phyloP scores from a whole-genome alignment of 139 green algal genomes.

The Chlorella sp. region DNA sequence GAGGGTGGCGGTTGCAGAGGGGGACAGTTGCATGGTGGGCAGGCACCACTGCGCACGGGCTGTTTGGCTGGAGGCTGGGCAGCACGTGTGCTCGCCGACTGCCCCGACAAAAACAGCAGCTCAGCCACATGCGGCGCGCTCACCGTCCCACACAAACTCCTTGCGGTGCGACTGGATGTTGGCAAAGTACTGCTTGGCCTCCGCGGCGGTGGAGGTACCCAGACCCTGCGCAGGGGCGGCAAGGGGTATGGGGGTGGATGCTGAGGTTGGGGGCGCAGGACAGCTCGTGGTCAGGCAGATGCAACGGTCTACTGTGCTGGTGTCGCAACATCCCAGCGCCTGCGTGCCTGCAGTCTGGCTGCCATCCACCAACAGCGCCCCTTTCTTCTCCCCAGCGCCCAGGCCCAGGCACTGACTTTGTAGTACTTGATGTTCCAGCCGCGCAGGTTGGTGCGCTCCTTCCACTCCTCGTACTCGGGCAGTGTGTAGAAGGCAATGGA shows the following conservation, averaged over 20 bases:
- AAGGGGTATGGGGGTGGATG: not conserved
- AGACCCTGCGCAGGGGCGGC: slow-evolving; percentile 68
- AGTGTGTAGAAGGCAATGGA: slow-evolving; percentile 95
- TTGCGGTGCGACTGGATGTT: slow-evolving; percentile 84
- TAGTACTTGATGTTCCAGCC: slow-evolving; percentile 99
- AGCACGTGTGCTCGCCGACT: no score
- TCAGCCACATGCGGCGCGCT: not conserved
- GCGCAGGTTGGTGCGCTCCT: slow-evolving; percentile 61
- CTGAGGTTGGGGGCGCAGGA: not conserved
- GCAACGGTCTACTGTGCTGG: no score
- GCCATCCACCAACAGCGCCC: not conserved
- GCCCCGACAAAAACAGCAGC: not conserved
- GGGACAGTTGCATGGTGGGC: no score
- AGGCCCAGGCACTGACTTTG: slow-evolving; percentile 62
- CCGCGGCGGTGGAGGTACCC: slow-evolving; percentile 91
- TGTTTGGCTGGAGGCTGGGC: no score
- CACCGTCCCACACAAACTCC: slow-evolving; percentile 88
- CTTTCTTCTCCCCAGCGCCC: no score
- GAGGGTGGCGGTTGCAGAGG: not conserved
- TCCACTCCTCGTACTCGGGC: slow-evolving; percentile 98
- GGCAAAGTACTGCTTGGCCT: slow-evolving; percentile 98
- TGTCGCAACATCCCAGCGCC: no score
- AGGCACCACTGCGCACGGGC: no score
- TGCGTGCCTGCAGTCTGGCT: no score
- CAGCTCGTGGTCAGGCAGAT: no score